These are phyloP conservation scores for Vicia sativa DNA, from an alignment of 306 rosid genomes.

Conservation along the genomic window DNA sequence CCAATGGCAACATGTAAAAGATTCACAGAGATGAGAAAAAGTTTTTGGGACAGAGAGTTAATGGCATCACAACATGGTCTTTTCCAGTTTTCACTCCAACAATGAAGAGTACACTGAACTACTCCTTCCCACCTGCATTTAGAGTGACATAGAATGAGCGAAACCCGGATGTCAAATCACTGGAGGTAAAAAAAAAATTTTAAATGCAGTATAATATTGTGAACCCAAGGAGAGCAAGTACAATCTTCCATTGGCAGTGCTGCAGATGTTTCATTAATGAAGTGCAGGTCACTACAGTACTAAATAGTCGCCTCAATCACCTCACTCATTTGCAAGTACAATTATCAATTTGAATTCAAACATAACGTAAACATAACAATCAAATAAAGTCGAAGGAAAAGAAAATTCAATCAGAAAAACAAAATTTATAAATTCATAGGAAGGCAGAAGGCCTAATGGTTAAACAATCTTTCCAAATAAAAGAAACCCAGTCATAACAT, in stretches of 20 bases:
- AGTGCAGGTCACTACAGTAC: neutral
- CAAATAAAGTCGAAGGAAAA: slow-evolving; percentile 26
- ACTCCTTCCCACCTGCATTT: slow-evolving; percentile 86
- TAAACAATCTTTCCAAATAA: slow-evolving; percentile 32
- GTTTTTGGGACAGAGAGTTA: slow-evolving; percentile 40
- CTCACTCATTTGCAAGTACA: slow-evolving; percentile 29
- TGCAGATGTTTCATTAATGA: slow-evolving; percentile 27
- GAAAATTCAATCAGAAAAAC: slow-evolving; percentile 20
- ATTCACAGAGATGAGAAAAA: slow-evolving; percentile 45
- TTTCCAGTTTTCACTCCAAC: slow-evolving; percentile 59
- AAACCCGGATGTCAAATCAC: slow-evolving; percentile 25
- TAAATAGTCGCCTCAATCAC: slow-evolving; percentile 19
- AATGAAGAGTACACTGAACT: slow-evolving; percentile 61
- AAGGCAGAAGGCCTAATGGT: slow-evolving; percentile 34
- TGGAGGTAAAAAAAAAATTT: slow-evolving; percentile 19
- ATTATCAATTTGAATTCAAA: slow-evolving; percentile 26
- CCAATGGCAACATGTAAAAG: slow-evolving; percentile 72
- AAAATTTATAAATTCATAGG: slow-evolving; percentile 7
- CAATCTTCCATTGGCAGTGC: slow-evolving; percentile 32
- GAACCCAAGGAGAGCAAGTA: slow-evolving; percentile 29
- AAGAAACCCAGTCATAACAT: slow-evolving; percentile 17
- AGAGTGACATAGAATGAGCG: slow-evolving; percentile 33
- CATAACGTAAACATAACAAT: slow-evolving; percentile 27
- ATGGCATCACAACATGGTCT: slow-evolving; percentile 35
- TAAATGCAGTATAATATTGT: slow-evolving; percentile 21